phyloP scores from a whole-genome alignment of 495 filamentous ascomycete species.

The Talaromyces ruber region DNA sequence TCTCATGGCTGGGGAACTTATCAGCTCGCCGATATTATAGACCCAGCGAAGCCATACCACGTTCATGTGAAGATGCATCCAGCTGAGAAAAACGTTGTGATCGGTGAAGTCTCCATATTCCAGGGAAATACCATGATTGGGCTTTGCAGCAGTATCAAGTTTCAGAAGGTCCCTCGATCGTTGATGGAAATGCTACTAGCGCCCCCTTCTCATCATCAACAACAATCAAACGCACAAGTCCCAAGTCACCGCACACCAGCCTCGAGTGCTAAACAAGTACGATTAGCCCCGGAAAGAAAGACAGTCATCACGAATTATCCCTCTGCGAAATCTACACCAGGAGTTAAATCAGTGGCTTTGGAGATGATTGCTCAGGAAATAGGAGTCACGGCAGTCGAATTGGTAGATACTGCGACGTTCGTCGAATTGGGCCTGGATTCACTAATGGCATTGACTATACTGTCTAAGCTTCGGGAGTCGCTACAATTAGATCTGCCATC shows the following conservation, averaged over 20 bases:
- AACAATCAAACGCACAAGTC: background rate
- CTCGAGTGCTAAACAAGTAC: background rate
- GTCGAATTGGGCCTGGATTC: constrained; percentile 45
- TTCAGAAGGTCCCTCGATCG: constrained; percentile 6
- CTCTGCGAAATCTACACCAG: background rate
- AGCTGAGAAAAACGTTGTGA: constrained; percentile 40
- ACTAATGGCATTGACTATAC: constrained; percentile 36
- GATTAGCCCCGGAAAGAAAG: background rate
- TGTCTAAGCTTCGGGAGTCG: constrained; percentile 25
- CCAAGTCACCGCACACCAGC: background rate
- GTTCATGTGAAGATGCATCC: constrained; percentile 34
- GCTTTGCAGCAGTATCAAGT: constrained; percentile 17
- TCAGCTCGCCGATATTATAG: constrained; percentile 13
- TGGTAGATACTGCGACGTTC: constrained; percentile 24
- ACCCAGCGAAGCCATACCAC: constrained; percentile 15
- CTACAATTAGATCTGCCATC: constrained; percentile 19
- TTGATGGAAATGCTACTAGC: background rate
- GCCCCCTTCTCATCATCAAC: background rate
- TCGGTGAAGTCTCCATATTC: constrained; percentile 45
- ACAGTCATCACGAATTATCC: background rate
- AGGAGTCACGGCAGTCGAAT: constrained; percentile 13
- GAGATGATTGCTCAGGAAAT: constrained; percentile 16
- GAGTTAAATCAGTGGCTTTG: constrained; percentile 21
- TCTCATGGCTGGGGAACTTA: constrained; percentile 31
- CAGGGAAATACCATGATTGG: constrained; percentile 33